These are phyloP conservation scores for Xylariomycetidae sp. DNA, from an alignment of 2,329 filamentous ascomycete species.

Conservation along the genomic window DNA sequence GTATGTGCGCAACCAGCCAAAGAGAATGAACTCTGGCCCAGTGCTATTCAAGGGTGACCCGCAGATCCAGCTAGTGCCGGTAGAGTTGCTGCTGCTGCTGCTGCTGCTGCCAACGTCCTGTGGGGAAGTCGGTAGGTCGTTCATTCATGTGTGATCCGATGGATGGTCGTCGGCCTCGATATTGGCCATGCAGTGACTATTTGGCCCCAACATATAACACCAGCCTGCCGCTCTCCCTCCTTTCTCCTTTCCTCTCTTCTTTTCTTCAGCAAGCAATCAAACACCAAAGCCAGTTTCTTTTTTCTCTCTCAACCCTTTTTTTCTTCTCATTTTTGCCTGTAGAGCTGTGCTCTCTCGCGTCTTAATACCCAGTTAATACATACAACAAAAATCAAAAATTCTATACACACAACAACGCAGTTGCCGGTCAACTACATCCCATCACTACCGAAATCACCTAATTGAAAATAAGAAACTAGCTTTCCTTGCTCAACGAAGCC, in stretches of 20 bases:
- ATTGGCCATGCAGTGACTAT: too few species aligned
- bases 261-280: slow-evolving; percentile 64
- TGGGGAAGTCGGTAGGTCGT: slow-evolving; percentile 9
- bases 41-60: slow-evolving; percentile 11
- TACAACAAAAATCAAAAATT: slow-evolving; percentile 27
- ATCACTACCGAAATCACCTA: slow-evolving; percentile 32
- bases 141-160: slow-evolving; percentile 2
- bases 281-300: slow-evolving; percentile 48
- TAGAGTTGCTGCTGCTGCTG: too few species aligned
- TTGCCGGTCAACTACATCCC: slow-evolving; percentile 48
- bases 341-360: slow-evolving; percentile 52
- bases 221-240: slow-evolving; percentile 32
- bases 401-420: slow-evolving; percentile 31
- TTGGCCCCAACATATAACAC: slow-evolving; percentile 37
- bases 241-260: slow-evolving; percentile 42
- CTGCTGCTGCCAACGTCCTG: too few species aligned
- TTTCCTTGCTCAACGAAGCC: slow-evolving; percentile 50
- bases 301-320: slow-evolving; percentile 37
- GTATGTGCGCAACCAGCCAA: slow-evolving; percentile 19
- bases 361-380: slow-evolving; percentile 28
- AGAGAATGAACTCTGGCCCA: slow-evolving; percentile 19
- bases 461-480: slow-evolving; percentile 47
- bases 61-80: too few species aligned
- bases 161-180: too few species aligned
- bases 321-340: slow-evolving; percentile 33